Evolutionary conservation across 2,329 filamentous ascomycete genomes (phyloP).

Genomic region (Sporothrix sp.): DNA sequence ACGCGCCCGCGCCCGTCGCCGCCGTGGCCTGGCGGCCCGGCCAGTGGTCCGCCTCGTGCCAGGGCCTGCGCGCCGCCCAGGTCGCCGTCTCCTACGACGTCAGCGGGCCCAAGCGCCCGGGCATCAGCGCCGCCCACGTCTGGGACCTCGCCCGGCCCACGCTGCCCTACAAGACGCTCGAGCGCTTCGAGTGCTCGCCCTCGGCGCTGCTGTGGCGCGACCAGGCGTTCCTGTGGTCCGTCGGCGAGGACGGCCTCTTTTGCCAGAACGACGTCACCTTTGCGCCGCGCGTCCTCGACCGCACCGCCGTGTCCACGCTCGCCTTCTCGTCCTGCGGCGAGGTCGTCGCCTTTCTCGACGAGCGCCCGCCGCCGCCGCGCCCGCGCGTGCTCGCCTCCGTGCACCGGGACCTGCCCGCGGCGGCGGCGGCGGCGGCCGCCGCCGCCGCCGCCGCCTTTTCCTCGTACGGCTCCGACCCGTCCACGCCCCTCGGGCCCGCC

Average conservation of each 20-base stretch:
- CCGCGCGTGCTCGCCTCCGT: constrained; percentile 28
- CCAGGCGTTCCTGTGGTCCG: constrained; percentile 57
- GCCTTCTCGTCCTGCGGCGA: constrained; percentile 52
- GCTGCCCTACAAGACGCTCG: constrained; percentile 57
- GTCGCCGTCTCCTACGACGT: constrained; percentile 54
- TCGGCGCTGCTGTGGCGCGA: constrained; percentile 53
- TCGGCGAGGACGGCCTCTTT: constrained; percentile 51
- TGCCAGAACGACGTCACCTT: constrained; percentile 57
- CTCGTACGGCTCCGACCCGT: constrained; percentile 40
- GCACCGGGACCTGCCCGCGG: constrained; percentile 17
- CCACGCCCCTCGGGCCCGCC: constrained; percentile 29
- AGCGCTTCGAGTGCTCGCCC: constrained; percentile 49
- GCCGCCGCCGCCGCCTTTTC: constrained; percentile 18
- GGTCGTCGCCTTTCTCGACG: constrained; percentile 52
- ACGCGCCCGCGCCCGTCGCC: constrained; percentile 50
- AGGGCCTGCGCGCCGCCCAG: constrained; percentile 50
- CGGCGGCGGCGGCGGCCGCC: constrained; percentile 8
- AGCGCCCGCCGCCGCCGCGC: constrained; percentile 38
- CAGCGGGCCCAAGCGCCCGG: constrained; percentile 41
- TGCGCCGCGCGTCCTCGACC: constrained; percentile 53
- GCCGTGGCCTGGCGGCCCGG: constrained; percentile 54
- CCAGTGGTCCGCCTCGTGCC: constrained; percentile 49
- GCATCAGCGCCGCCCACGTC: constrained; percentile 50
- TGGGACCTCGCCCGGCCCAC: constrained; percentile 61
- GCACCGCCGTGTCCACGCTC: constrained; percentile 50